A percentile compares a stretch with the other conserved stretches of the same genome.
Evolutionary conservation across 129 eudicot genomes (phyloP).

Genomic region (Apium graveolens): DNA sequence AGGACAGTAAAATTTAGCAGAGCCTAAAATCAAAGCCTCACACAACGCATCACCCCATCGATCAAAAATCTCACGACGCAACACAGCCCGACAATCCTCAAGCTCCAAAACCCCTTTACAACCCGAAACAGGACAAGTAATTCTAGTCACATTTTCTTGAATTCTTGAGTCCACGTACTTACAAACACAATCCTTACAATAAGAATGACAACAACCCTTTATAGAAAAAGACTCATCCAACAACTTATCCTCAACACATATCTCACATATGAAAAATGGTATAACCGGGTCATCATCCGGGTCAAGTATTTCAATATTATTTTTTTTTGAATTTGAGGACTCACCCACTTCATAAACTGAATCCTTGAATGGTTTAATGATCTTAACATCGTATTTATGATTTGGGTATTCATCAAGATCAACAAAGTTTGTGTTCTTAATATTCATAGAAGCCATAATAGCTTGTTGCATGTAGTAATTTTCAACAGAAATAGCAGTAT

Average conservation of each 20-base stretch:
- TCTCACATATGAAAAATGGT: neutral
- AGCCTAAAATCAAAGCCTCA: constrained; percentile 25
- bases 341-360: neutral
- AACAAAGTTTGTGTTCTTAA: neutral
- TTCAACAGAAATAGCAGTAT: neutral
- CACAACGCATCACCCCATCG: constrained; percentile 38
- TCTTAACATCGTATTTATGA: neutral
- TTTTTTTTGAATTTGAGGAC: neutral
- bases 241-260: neutral
- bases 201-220: constrained; percentile 15
- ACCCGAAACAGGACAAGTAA: constrained; percentile 31
- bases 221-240: neutral
- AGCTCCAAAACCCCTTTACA: constrained; percentile 16
- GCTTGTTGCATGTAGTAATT: neutral
- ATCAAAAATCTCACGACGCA: constrained; percentile 19
- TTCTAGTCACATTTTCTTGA: constrained; percentile 21
- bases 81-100: neutral
- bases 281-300: neutral
- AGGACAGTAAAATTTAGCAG: constrained; percentile 47
- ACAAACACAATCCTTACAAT: constrained; percentile 31
- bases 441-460: neutral
- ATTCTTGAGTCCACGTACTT: constrained; percentile 29
- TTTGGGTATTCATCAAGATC: constrained; percentile 6
- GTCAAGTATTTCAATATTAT: neutral
- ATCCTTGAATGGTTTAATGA: neutral